Conservation (phyloP, 2,329 filamentous ascomycete species). For the Emericellopsis cladophorae region DNA sequence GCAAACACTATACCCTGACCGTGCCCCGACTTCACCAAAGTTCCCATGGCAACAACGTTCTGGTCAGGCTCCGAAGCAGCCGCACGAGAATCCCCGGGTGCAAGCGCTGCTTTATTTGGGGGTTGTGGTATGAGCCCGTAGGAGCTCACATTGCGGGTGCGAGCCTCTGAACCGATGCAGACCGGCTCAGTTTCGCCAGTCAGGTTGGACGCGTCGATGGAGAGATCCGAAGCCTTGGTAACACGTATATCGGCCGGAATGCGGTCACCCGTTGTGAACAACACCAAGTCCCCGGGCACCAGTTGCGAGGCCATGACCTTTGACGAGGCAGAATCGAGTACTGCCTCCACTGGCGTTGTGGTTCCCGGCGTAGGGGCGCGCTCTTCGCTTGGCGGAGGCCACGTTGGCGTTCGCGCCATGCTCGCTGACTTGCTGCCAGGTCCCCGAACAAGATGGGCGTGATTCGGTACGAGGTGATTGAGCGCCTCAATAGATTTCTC, state of each 20-base stretch:
- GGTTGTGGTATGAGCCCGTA: conserved; percentile 15
- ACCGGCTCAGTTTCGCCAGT: conserved; percentile 96
- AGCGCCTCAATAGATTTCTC: conserved; percentile 95
- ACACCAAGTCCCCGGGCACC: conserved; percentile 82
- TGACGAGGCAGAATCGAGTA: conserved; percentile 59
- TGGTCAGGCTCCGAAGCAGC: conserved; percentile 48
- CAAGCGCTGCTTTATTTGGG: conserved; percentile 22
- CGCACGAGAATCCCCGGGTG: conserved; percentile 4
- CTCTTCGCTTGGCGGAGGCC: conserved; percentile 34
- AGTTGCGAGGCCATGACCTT: conserved; percentile 81
- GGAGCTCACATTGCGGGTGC: conserved; percentile 14
- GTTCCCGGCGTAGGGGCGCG: conserved; percentile 28
- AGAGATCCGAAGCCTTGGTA: conserved; percentile 76
- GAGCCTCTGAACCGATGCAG: conserved; percentile 56
- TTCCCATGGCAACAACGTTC: conserved; percentile 98
- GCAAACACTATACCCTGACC: conserved; percentile 96
- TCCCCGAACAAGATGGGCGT: conserved; percentile 81
- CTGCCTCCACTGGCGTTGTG: conserved; percentile 47
- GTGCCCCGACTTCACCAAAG: conserved; percentile 84
- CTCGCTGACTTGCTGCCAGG: conserved; percentile 21
- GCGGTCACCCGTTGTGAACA: conserved; percentile 91
- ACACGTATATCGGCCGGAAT: conserved; percentile 95
- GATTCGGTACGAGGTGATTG: conserved; percentile 86
- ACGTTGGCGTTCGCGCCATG: conserved; percentile 24
- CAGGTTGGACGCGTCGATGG: conserved; percentile 92